Conservation (phyloP, 2,329 filamentous ascomycete species). For the Chrysoporthe deuterocubensis region DNA sequence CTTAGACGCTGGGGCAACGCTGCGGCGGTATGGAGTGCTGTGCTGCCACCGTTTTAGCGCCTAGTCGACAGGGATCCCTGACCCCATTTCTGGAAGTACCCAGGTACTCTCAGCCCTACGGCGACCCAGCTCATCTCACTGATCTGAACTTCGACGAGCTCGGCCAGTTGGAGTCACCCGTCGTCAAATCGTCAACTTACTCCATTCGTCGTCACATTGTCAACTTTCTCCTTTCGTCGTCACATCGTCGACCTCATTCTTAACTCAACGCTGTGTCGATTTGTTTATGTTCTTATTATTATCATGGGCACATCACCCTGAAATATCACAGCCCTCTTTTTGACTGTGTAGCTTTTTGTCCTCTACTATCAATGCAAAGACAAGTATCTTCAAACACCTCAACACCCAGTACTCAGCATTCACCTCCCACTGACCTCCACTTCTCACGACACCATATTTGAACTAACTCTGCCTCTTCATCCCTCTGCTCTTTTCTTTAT, state of each 20-base stretch:
- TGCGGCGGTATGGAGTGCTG: neutral
- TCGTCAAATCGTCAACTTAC: neutral
- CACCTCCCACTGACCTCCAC: neutral
- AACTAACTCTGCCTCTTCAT: neutral
- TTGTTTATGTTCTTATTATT: slow-evolving; percentile 22
- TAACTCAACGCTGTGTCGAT: slow-evolving; percentile 11
- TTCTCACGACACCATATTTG: neutral
- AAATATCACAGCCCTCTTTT: slow-evolving; percentile 49
- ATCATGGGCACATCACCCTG: slow-evolving; percentile 53
- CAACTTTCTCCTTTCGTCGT: neutral
- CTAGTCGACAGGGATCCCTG: neutral
- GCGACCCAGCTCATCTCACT: slow-evolving; percentile 1
- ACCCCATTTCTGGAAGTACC: neutral
- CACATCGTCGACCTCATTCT: neutral
- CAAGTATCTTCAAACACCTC: neutral
- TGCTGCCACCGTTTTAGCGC: neutral
- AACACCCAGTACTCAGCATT: neutral
- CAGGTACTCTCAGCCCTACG: slow-evolving; percentile 24
- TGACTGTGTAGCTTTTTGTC: slow-evolving; percentile 50
- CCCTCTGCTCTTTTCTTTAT: slow-evolving; percentile 27
- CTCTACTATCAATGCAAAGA: slow-evolving; percentile 12
- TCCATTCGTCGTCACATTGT: neutral
- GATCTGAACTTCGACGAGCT: slow-evolving; percentile 7
- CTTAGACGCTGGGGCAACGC: slow-evolving; percentile 18
- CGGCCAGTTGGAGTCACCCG: neutral